These are phyloP conservation scores for Meyerozyma guilliermondii DNA, from an alignment of 1,139 yeast genomes.

Conservation along the genomic window DNA sequence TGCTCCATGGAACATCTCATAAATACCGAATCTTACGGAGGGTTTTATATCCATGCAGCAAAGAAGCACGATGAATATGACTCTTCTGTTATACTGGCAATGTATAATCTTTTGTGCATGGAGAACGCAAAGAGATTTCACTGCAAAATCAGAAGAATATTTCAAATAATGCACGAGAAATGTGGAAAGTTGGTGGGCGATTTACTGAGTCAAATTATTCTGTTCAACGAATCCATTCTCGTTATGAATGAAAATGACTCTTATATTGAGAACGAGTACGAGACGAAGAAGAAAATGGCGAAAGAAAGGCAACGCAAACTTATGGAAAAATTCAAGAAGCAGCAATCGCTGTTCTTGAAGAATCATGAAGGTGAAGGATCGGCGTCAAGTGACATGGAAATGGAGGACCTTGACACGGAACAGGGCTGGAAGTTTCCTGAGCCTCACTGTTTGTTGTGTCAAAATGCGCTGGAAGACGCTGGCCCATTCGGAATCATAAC, in stretches of 20 bases:
- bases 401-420: conserved; percentile 26
- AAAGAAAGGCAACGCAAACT: conserved; percentile 67
- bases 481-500: conserved; percentile 77
- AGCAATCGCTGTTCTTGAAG: conserved; percentile 67
- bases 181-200: conserved; percentile 19
- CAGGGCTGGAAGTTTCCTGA: conserved; percentile 70
- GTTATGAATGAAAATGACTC: conserved; percentile 12
- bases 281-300: conserved; percentile 64
- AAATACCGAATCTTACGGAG: conserved; percentile 24
- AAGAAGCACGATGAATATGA: conserved; percentile 23
- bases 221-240: conserved; percentile 17
- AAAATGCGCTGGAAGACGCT: conserved; percentile 65
- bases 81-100: conserved; percentile 40
- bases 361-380: conserved; percentile 30
- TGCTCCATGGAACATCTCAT: conserved; percentile 31
- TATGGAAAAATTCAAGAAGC: conserved; percentile 72
- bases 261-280: conserved; percentile 40
- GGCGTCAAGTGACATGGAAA: conserved; percentile 33
- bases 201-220: conserved; percentile 16
- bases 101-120: conserved; percentile 39
- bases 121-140: conserved; percentile 41
- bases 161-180: conserved; percentile 29
- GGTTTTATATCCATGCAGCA: conserved; percentile 31
- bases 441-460: conserved; percentile 82
- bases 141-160: conserved; percentile 51